Evolutionary conservation across 176 grass and related monocot genomes (phyloP).

Genomic region (Zea mays): DNA sequence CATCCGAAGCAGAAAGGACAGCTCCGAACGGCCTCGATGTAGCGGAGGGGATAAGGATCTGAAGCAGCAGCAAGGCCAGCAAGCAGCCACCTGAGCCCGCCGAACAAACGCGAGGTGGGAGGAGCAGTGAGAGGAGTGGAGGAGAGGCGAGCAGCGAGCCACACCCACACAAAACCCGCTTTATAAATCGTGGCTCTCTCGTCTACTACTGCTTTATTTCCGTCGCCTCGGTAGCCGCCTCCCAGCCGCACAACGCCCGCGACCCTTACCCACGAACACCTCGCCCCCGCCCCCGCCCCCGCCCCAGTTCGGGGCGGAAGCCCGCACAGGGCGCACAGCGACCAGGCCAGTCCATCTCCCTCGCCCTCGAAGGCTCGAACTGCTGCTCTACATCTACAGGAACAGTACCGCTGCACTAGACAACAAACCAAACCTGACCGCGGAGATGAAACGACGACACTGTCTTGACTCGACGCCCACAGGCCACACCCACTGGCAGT

Average conservation of each 20-base stretch:
- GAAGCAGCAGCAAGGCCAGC: neutral
- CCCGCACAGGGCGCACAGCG: constrained; percentile 24
- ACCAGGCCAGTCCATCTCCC: constrained; percentile 21
- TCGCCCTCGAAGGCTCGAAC: constrained; percentile 19
- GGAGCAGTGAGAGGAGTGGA: constrained; percentile 39
- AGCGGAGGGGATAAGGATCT: constrained; percentile 52
- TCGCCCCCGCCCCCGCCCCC: constrained; percentile 12
- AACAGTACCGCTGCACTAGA: neutral
- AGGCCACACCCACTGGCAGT: neutral
- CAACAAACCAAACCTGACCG: constrained; percentile 28
- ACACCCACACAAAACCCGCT: constrained; percentile 77
- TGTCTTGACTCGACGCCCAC: constrained; percentile 22
- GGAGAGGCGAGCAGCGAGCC: constrained; percentile 58
- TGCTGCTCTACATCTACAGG: neutral
- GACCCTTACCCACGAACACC: constrained; percentile 32
- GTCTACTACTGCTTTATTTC: constrained; percentile 45
- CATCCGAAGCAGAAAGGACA: constrained; percentile 21
- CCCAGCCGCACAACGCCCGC: constrained; percentile 63
- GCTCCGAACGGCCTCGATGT: neutral
- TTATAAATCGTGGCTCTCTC: constrained; percentile 57
- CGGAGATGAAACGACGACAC: neutral
- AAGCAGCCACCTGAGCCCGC: constrained; percentile 17
- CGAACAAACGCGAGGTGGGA: neutral
- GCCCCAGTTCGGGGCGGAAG: constrained; percentile 15
- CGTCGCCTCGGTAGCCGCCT: constrained; percentile 42